phyloP scores from a whole-genome alignment of 768 basidiomycete species.

The Paxillus rubicundulus region DNA sequence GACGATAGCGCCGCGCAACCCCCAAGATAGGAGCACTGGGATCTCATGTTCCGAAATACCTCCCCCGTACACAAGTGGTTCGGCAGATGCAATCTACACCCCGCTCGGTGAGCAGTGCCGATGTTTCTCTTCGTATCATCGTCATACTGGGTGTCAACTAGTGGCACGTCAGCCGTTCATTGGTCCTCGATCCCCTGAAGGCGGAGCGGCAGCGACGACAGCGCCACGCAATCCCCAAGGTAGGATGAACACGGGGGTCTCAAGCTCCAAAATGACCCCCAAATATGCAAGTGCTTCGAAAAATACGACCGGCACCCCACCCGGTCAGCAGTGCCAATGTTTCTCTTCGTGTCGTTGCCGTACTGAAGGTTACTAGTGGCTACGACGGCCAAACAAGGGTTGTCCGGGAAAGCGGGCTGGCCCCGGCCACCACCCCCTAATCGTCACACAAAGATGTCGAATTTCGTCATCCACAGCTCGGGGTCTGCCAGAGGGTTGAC shows the following conservation, averaged over 20 bases:
- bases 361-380: background rate
- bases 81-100: background rate
- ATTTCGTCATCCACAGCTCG: background rate
- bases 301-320: too few relatives aligned
- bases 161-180: too few relatives aligned
- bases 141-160: background rate
- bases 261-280: background rate
- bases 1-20: too few relatives aligned
- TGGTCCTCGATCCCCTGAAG: background rate
- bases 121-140: background rate
- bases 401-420: background rate
- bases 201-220: too few relatives aligned
- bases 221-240: too few relatives aligned
- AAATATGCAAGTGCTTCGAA: background rate
- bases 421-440: background rate
- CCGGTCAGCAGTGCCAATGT: background rate
- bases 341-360: background rate
- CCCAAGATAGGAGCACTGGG: too few relatives aligned
- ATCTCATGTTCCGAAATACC: too few relatives aligned
- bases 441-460: background rate
- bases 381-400: background rate
- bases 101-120: conserved; percentile 3
- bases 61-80: background rate
- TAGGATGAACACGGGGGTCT: too few relatives aligned
- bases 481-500: conserved; percentile 4